These are phyloP conservation scores for Pythium phragmitis DNA, from an alignment of 352 stramenopile genomes.

Conservation along the genomic window DNA sequence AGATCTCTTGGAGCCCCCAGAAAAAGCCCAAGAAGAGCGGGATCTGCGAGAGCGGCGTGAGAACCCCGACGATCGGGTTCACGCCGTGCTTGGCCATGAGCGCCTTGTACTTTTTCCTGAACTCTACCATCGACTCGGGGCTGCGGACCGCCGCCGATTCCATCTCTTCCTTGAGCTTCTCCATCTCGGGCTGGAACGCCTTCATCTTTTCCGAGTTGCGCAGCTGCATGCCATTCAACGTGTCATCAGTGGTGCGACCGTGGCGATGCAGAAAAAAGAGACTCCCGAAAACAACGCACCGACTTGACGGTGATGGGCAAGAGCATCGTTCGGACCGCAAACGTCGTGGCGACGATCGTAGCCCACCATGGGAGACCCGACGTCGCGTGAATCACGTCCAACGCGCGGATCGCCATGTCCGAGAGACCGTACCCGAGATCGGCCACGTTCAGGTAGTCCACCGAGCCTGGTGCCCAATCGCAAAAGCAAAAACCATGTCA, in stretches of 20 bases:
- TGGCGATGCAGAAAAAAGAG: not conserved
- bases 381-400: conserved; percentile 75
- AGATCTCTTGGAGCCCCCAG: conserved; percentile 77
- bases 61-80: conserved; percentile 70
- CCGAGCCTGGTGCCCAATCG: conserved; percentile 28
- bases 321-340: conserved; percentile 67
- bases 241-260: not conserved
- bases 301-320: conserved; percentile 80
- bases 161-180: conserved; percentile 77
- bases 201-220: conserved; percentile 87
- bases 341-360: conserved; percentile 82
- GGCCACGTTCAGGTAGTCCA: conserved; percentile 52
- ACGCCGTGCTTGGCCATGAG: conserved; percentile 85
- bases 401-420: conserved; percentile 68
- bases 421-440: conserved; percentile 73
- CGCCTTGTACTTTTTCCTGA: conserved; percentile 72
- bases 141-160: conserved; percentile 44
- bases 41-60: conserved; percentile 72
- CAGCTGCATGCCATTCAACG: conserved; percentile 37
- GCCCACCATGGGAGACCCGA: conserved; percentile 88
- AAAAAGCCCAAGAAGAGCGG: conserved; percentile 86
- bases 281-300: conserved; percentile 32
- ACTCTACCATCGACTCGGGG: conserved; percentile 51
- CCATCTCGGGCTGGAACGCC: conserved; percentile 77
- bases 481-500: not conserved